A percentile compares a stretch with the other conserved stretches of the same genome.
phyloP scores from a whole-genome alignment of 1,284 basidiomycete genomes.

The Naganishia albida region DNA sequence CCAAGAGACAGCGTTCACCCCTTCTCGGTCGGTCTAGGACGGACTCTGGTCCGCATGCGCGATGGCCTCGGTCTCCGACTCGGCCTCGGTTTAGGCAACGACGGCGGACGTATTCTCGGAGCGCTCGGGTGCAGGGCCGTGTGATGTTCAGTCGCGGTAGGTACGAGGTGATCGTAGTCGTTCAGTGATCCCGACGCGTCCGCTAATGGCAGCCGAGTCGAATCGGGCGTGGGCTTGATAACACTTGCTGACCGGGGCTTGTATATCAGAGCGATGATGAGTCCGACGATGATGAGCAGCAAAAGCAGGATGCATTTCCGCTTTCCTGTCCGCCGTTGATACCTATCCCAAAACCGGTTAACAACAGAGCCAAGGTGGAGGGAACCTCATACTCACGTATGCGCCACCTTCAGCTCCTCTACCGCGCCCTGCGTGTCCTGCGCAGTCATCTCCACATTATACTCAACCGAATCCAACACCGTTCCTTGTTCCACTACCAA shows the following conservation, averaged over 20 bases:
- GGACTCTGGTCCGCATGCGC: constrained; percentile 1
- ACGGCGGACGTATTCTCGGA: constrained; percentile 24
- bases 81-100: constrained; percentile 22
- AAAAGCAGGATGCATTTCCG: constrained; percentile 91
- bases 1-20: no score
- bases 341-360: constrained; percentile 57
- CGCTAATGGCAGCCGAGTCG: constrained; percentile 2
- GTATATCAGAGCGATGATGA: constrained; percentile 58
- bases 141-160: constrained; percentile 2
- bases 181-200: neutral
- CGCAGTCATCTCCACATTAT: constrained; percentile 91
- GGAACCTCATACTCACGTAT: constrained; percentile 60
- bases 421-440: constrained; percentile 79
- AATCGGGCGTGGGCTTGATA: neutral
- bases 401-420: constrained; percentile 78
- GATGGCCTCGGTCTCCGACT: constrained; percentile 18
- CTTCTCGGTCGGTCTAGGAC: no score
- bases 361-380: neutral
- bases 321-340: constrained; percentile 89
- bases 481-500: constrained; percentile 99
- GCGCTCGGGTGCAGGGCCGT: constrained; percentile 9
- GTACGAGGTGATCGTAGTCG: neutral
- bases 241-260: constrained; percentile 43
- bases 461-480: constrained; percentile 92
- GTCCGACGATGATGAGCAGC: constrained; percentile 80